Evolutionary conservation across 257 asterid species (phyloP).

Genomic region (Voacanga thouarsii): DNA sequence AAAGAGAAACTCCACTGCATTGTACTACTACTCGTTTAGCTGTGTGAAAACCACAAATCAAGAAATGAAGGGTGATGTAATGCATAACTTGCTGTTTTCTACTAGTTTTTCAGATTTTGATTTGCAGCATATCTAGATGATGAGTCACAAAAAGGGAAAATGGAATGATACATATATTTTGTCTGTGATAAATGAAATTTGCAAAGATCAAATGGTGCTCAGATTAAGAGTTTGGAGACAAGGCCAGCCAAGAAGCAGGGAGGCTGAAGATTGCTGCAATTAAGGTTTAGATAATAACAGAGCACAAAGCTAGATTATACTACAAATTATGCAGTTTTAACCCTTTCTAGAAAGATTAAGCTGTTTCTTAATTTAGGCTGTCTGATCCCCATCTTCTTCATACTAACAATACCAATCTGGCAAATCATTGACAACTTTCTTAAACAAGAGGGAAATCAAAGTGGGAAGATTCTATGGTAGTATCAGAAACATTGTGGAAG

Average conservation of each 20-base stretch:
- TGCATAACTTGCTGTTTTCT: background rate
- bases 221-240: background rate
- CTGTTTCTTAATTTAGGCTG: background rate
- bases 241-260: background rate
- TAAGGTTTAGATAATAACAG: background rate
- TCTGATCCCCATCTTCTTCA: background rate
- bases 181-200: background rate
- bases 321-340: background rate
- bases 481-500: too few species aligned
- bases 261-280: background rate
- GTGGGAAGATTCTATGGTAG: background rate
- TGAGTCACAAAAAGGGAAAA: background rate
- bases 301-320: background rate
- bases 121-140: background rate
- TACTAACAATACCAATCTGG: background rate
- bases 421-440: background rate
- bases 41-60: background rate
- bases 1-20: background rate
- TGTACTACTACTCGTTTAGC: background rate
- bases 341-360: background rate
- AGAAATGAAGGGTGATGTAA: background rate
- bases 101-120: background rate
- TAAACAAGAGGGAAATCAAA: background rate
- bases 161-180: background rate
- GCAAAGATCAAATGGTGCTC: background rate